Evolutionary conservation across 2,329 filamentous ascomycete genomes (phyloP).

Genomic region (Pseudohalonectria lignicola): DNA sequence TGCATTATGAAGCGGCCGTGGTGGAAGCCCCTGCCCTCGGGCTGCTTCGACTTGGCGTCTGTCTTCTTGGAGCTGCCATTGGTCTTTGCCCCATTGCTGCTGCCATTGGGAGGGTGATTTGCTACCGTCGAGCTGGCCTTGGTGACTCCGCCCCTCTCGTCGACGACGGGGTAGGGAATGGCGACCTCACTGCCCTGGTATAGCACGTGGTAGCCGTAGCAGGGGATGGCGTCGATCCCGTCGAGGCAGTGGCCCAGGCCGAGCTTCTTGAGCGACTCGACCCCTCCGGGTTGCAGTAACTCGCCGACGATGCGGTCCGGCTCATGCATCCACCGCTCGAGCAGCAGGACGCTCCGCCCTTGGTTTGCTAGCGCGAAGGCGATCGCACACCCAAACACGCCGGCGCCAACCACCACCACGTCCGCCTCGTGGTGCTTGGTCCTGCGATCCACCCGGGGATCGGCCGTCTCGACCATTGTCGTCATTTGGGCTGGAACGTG

Average conservation of each 20-base stretch:
- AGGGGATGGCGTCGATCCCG: constrained; percentile 74
- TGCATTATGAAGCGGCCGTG: constrained; percentile 87
- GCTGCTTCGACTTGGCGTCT: constrained; percentile 27
- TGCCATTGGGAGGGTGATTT: too few relatives aligned
- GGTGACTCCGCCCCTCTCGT: constrained; percentile 29
- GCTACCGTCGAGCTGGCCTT: constrained; percentile 3
- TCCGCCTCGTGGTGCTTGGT: constrained; percentile 56
- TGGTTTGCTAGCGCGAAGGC: constrained; percentile 80
- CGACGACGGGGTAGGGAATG: constrained; percentile 68
- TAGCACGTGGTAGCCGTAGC: constrained; percentile 78
- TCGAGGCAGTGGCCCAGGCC: constrained; percentile 77
- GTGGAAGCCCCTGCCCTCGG: constrained; percentile 77
- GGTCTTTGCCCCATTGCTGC: background rate
- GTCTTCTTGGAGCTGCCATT: constrained; percentile 17
- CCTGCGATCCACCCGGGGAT: constrained; percentile 26
- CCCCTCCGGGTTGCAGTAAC: constrained; percentile 84
- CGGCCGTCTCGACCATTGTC: constrained; percentile 1
- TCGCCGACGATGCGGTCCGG: constrained; percentile 95
- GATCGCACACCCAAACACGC: constrained; percentile 77
- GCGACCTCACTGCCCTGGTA: constrained; percentile 64
- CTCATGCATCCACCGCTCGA: constrained; percentile 83
- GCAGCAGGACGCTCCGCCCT: constrained; percentile 78
- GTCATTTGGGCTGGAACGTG: constrained; percentile 3
- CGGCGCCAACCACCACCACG: constrained; percentile 84
- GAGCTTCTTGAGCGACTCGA: constrained; percentile 67